These are phyloP conservation scores for Annona cherimola DNA, from an alignment of 164 flowering plant species.

Conservation along the genomic window DNA sequence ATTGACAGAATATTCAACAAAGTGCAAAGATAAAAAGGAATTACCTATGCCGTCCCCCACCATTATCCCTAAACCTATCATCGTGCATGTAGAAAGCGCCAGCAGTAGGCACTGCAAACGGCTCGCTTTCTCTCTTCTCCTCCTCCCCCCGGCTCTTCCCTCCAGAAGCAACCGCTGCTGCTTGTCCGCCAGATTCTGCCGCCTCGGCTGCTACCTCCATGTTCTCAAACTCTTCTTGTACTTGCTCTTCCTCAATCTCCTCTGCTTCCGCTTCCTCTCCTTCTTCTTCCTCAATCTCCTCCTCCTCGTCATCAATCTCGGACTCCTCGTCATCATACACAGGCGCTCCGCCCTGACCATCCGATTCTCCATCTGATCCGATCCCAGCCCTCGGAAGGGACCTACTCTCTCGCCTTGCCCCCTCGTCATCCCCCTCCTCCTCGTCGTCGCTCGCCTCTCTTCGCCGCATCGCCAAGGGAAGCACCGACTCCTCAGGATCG, in stretches of 20 bases:
- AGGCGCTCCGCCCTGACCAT: conserved; percentile 72
- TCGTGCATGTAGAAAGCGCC: conserved; percentile 99
- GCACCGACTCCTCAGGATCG: conserved; percentile 82
- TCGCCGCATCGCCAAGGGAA: conserved; percentile 73
- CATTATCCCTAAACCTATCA: conserved; percentile 81
- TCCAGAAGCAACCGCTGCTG: conserved; percentile 1
- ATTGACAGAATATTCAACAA: background rate
- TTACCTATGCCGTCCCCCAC: conserved; percentile 71
- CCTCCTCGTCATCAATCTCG: conserved; percentile 30
- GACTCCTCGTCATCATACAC: conserved; percentile 58
- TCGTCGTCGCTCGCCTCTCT: conserved; percentile 93
- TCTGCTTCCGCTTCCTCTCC: conserved; percentile 14
- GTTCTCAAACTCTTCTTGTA: conserved; percentile 7
- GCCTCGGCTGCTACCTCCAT: conserved; percentile 17
- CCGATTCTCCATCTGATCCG: conserved; percentile 70
- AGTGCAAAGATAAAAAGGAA: background rate
- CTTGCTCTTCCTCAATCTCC: conserved; percentile 23
- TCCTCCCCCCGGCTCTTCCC: conserved; percentile 23
- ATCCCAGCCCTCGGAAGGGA: conserved; percentile 30
- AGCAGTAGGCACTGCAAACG: conserved; percentile 90
- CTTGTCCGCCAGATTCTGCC: conserved; percentile 18
- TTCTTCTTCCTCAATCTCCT: conserved; percentile 23
- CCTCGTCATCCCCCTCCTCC: conserved; percentile 47
- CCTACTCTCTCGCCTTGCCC: conserved; percentile 15
- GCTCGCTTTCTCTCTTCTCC: conserved; percentile 86